Percentiles rank a stretch among this genome's conserved stretches.
phyloP scores from a whole-genome alignment of 1,284 basidiomycete genomes.

The Cutaneotrichosporon arboriforme region DNA sequence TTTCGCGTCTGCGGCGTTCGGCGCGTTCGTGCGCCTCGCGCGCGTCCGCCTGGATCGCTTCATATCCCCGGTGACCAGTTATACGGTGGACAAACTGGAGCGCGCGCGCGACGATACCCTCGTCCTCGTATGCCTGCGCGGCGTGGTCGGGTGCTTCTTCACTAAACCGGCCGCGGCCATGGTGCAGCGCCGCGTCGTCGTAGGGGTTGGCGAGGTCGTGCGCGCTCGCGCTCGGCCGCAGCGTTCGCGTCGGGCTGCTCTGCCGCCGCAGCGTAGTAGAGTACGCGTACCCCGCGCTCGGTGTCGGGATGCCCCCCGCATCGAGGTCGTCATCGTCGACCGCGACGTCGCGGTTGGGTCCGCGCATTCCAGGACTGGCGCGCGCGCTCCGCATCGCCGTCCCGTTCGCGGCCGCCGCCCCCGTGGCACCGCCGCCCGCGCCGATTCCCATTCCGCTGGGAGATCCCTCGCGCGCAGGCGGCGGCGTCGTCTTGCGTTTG shows the following conservation, averaged over 20 bases:
- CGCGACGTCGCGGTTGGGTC: neutral
- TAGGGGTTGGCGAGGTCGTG: constrained; percentile 16
- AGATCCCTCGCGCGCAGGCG: neutral
- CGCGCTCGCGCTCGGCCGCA: constrained; percentile 1
- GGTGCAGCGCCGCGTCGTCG: neutral
- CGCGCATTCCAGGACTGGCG: too few relatives aligned
- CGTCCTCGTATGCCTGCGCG: constrained; percentile 12
- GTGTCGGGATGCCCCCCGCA: neutral
- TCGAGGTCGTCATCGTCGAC: neutral
- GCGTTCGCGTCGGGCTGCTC: constrained; percentile 11
- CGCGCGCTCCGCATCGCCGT: too few relatives aligned
- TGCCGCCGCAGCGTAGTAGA: constrained; percentile 72
- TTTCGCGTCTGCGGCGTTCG: constrained; percentile 40
- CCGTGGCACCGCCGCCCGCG: too few relatives aligned
- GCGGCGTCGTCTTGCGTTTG: constrained; percentile 7
- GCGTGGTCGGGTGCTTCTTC: neutral
- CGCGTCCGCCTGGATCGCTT: constrained; percentile 21
- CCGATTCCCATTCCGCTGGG: too few relatives aligned
- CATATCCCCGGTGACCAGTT: constrained; percentile 30
- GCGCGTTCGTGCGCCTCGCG: constrained; percentile 20
- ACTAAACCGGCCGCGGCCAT: too few relatives aligned
- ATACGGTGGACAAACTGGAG: constrained; percentile 22
- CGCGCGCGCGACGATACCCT: neutral
- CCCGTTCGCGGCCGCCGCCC: too few relatives aligned
- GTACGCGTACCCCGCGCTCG: constrained; percentile 58